phyloP scores from a whole-genome alignment of 306 rosid genomes.

The Cercis canadensis region DNA sequence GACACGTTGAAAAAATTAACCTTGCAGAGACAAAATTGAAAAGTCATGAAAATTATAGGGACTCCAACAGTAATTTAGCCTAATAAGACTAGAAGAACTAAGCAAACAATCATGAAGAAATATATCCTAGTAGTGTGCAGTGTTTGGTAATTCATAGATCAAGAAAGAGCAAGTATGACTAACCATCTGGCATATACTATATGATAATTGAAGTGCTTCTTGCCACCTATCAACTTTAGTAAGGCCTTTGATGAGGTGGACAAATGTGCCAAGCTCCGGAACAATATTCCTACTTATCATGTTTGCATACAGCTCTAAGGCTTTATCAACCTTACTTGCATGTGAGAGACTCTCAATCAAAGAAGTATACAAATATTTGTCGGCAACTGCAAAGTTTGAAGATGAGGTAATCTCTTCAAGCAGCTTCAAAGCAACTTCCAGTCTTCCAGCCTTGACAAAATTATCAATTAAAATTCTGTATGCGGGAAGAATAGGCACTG shows the following conservation, averaged over 20 bases:
- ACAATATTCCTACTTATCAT: constrained; percentile 63
- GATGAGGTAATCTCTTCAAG: constrained; percentile 78
- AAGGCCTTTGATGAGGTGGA: constrained; percentile 78
- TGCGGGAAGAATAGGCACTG: constrained; percentile 59
- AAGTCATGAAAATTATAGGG: too few species aligned
- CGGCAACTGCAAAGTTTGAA: constrained; percentile 46
- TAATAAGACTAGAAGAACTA: constrained; percentile 8
- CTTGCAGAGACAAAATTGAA: too few species aligned
- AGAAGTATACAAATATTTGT: constrained; percentile 58
- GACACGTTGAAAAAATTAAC: too few species aligned
- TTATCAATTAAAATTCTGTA: constrained; percentile 73
- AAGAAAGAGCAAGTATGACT: constrained; percentile 49
- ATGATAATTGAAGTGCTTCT: constrained; percentile 75
- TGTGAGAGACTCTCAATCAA: constrained; percentile 70
- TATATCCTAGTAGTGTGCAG: background rate
- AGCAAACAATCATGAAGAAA: constrained; percentile 22
- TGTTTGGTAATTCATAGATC: constrained; percentile 20
- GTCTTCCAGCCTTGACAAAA: constrained; percentile 76
- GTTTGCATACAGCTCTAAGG: constrained; percentile 65
- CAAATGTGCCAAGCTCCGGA: constrained; percentile 73
- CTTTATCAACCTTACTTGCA: constrained; percentile 68
- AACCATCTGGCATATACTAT: constrained; percentile 85
- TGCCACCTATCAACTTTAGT: constrained; percentile 66
- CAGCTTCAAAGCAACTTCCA: constrained; percentile 67
- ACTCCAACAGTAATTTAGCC: background rate